Base-by-base conservation (phyloP, 495 filamentous ascomycete genomes). In the Aspergillus baeticus region DNA sequence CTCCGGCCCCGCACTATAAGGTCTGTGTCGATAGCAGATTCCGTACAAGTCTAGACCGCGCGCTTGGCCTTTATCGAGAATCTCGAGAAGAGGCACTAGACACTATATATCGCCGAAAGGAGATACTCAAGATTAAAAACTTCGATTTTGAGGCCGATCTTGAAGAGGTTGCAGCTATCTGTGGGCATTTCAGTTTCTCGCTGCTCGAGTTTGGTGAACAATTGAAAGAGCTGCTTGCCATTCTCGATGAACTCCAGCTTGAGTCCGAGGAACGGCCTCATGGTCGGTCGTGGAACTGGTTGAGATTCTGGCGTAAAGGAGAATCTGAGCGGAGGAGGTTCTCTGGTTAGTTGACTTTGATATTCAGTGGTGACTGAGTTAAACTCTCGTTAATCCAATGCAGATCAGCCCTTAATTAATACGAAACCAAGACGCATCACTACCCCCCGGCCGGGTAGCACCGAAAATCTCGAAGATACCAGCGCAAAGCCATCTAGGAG, bases 91-190 rank as follows among this genome's bases (percentile, higher is more conserved):
- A 87, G 48, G 91, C 92, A 0, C 77, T 98, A 2, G 79, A 83
- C 49, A 75, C 84, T 47, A 77, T 98, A 13, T 97, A 98, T 69
- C 85, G 84, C 55, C 84, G 78, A 38, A 87, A 90, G 51, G 85
- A 90, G 50, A 74, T 89, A 20, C 81, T 83, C 36, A 82, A 81
- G 51, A 72, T 84, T 5, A 77, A 83, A 29, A 81, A 83, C 2
- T 76, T 88, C 31, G 86, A 86, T 37, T 76, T 90, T n/a, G 88
- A 93, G 57, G 94, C 94, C 6, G 94, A 96, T 65, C 88, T 96
- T 46, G 94, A 98, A 68, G 94, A 98, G 69, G 91, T 98, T 8
- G 90, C 92, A 29, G 94, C 94, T 5, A 93, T 90, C 41, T 98
- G 94, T 63, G 92, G 93, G 3, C 91, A 98, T 65, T 98, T 97